Conservation (phyloP, 1,284 basidiomycete species). For the Trametes pubescens region DNA sequence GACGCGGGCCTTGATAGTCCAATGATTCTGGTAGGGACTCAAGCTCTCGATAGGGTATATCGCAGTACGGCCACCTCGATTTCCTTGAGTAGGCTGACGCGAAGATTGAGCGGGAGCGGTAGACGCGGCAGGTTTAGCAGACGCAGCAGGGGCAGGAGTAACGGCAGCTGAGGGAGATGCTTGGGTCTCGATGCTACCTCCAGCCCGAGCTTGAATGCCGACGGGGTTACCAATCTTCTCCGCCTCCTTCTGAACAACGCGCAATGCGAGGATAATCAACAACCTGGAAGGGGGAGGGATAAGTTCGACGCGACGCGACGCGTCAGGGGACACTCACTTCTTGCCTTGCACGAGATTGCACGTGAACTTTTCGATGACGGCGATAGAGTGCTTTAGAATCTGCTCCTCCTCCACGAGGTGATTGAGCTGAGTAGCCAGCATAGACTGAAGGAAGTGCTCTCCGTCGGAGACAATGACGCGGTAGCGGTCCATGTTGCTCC, state of each 20-base stretch:
- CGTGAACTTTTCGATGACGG: constrained; percentile 80
- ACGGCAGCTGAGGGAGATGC: constrained; percentile 39
- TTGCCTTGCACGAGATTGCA: constrained; percentile 88
- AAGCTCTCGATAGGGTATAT: constrained; percentile 93
- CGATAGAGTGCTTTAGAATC: constrained; percentile 78
- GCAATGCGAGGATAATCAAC: constrained; percentile 84
- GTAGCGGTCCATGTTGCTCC: constrained; percentile 61
- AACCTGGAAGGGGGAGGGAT: constrained; percentile 57
- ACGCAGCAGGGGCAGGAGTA: constrained; percentile 34
- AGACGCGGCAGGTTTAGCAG: constrained; percentile 25
- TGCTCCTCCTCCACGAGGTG: constrained; percentile 73
- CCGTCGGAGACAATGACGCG: constrained; percentile 87
- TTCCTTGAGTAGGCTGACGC: constrained; percentile 42
- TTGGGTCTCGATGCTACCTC: constrained; percentile 30
- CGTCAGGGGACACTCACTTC: constrained; percentile 60
- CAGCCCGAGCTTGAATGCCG: constrained; percentile 41
- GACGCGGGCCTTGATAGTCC: constrained; percentile 97
- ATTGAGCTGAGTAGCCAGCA: constrained; percentile 96
- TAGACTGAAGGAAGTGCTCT: constrained; percentile 85
- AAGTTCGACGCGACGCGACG: constrained; percentile 14
- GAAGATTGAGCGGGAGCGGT: constrained; percentile 31
- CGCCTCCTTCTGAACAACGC: constrained; percentile 57
- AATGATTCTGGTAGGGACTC: constrained; percentile 97
- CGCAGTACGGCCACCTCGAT: constrained; percentile 44
- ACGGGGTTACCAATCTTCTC: constrained; percentile 83